A percentile compares a stretch with the other conserved stretches of the same genome.
phyloP scores from a whole-genome alignment of 306 rosid species.

The Acacia melanoxylon region DNA sequence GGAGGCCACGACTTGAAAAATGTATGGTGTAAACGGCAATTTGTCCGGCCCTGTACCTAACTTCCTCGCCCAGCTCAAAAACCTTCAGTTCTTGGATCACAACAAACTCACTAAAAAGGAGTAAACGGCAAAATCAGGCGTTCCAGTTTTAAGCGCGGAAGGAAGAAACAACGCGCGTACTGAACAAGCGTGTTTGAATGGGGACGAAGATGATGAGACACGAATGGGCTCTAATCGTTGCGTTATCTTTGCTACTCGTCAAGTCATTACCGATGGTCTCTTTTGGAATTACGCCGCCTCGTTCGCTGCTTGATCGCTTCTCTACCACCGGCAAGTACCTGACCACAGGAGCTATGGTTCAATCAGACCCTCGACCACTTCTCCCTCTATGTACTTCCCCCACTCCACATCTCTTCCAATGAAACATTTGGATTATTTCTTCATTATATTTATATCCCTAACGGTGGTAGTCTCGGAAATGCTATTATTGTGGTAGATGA shows the following conservation, averaged over 20 bases:
- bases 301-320: conserved; percentile 35
- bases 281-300: conserved; percentile 46
- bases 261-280: conserved; percentile 35
- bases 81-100: too few relatives aligned
- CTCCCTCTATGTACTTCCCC: conserved; percentile 60
- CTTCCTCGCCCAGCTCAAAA: too few relatives aligned
- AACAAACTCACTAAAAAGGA: not conserved
- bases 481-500: not conserved
- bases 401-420: not conserved
- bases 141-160: not conserved
- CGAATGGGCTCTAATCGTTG: conserved; percentile 13
- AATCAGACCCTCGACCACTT: conserved; percentile 79
- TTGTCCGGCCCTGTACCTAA: too few relatives aligned
- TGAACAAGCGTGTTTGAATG: not conserved
- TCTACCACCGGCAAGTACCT: conserved; percentile 42
- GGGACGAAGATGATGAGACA: conserved; percentile 21
- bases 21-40: too few relatives aligned
- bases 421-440: too few relatives aligned
- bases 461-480: not conserved
- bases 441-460: too few relatives aligned
- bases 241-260: conserved; percentile 32
- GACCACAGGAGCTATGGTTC: conserved; percentile 66
- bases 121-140: not conserved
- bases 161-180: not conserved
- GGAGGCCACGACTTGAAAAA: too few relatives aligned